Conservation (phyloP, 192 early-diverging fungal species). For the Backusella westeae region DNA sequence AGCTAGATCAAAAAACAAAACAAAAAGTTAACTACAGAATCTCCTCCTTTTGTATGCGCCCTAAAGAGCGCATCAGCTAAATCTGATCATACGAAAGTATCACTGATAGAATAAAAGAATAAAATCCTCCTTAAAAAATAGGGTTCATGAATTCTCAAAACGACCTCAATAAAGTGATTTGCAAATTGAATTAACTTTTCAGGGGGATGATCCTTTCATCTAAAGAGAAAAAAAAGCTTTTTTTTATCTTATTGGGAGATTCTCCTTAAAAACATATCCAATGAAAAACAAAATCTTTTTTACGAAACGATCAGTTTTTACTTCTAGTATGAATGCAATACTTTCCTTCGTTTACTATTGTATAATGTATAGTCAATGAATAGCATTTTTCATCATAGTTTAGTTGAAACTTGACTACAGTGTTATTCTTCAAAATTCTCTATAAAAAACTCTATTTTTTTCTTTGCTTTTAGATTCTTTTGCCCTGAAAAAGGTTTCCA, state of each 20-base stretch:
- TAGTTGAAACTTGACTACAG: background rate
- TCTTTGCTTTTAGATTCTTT: background rate
- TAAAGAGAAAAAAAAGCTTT: background rate
- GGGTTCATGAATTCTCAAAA: background rate
- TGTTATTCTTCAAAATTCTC: background rate
- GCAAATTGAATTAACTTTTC: background rate
- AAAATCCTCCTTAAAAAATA: background rate
- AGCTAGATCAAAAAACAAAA: too few relatives aligned
- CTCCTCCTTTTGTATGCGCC: background rate
- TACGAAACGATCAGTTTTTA: too few relatives aligned
- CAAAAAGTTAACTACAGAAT: background rate
- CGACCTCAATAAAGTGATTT: background rate
- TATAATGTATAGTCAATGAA: too few relatives aligned
- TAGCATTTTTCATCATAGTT: background rate
- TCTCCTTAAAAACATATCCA: too few relatives aligned
- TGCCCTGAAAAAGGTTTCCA: too few relatives aligned
- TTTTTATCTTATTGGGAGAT: too few relatives aligned
- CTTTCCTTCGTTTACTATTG: too few relatives aligned
- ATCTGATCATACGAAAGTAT: background rate
- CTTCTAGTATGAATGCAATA: too few relatives aligned
- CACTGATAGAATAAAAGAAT: background rate
- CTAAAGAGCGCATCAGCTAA: background rate
- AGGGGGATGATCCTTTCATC: background rate
- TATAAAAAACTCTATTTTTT: background rate
- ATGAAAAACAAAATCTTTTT: too few relatives aligned